Evolutionary conservation across 768 basidiomycete genomes (phyloP).

Genomic region (Tylopilus cervinicoccineus): DNA sequence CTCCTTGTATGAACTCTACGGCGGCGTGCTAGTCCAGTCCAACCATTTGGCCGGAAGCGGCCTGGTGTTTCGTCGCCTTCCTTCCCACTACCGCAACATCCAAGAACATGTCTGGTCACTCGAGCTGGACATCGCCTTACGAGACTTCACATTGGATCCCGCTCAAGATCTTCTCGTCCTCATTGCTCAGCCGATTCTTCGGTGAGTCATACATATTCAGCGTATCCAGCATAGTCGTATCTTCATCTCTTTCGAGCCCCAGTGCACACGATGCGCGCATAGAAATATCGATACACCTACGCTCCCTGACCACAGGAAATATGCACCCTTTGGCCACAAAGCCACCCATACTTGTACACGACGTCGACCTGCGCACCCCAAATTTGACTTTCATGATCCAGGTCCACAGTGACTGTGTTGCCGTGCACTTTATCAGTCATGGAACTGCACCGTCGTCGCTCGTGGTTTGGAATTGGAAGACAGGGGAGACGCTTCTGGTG

Average conservation of each 20-base stretch:
- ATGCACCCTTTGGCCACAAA: conserved; percentile 42
- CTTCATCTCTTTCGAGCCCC: conserved; percentile 12
- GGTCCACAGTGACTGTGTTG: conserved; percentile 49
- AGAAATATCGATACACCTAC: conserved; percentile 38
- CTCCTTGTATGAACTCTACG: conserved; percentile 54
- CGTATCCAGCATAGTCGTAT: not conserved
- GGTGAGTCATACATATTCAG: conserved; percentile 26
- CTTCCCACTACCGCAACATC: conserved; percentile 47
- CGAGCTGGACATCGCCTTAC: conserved; percentile 34
- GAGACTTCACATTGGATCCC: conserved; percentile 66
- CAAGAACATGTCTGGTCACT: conserved; percentile 43
- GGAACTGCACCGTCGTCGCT: conserved; percentile 41
- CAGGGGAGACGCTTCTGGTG: conserved; percentile 47
- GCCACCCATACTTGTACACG: conserved; percentile 30
- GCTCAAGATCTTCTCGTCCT: conserved; percentile 61
- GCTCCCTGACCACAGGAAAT: conserved; percentile 41
- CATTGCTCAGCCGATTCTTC: conserved; percentile 35
- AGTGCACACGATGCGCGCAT: conserved; percentile 11
- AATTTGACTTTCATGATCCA: conserved; percentile 47
- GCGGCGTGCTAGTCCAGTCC: conserved; percentile 51
- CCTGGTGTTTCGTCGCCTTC: conserved; percentile 45
- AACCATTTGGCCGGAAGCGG: conserved; percentile 15
- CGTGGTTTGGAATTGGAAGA: conserved; percentile 67
- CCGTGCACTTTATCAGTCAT: conserved; percentile 41
- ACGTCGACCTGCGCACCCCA: conserved; percentile 14